These are phyloP conservation scores for Saturnispora ahearnii DNA, from an alignment of 805 yeast species.

Conservation along the genomic window DNA sequence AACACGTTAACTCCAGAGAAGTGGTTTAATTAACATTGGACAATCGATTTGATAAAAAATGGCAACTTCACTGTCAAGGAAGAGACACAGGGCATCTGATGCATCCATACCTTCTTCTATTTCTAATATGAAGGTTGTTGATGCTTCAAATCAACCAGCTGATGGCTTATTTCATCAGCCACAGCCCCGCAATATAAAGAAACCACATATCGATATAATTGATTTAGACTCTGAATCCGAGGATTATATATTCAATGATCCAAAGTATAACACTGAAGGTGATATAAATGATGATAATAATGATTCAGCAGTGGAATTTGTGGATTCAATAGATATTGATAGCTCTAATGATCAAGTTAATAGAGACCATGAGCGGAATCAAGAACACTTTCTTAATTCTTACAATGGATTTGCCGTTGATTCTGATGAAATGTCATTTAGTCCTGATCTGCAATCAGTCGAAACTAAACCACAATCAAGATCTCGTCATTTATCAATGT, in stretches of 20 bases:
- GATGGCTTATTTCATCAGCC: slow-evolving; percentile 1
- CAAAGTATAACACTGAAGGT: background rate
- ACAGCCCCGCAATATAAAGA: slow-evolving; percentile 10
- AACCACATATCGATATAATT: slow-evolving; percentile 24
- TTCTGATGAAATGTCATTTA: slow-evolving; percentile 1
- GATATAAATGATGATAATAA: slow-evolving; percentile 4
- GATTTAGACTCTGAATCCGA: slow-evolving; percentile 36
- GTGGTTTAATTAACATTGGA: background rate
- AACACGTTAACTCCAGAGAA: background rate
- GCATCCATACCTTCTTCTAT: background rate
- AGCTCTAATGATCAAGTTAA: background rate
- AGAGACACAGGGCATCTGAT: slow-evolving; percentile 6
- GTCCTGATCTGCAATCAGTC: background rate
- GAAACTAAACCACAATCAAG: slow-evolving; percentile 1
- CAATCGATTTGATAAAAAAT: background rate
- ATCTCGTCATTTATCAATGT: slow-evolving; percentile 3
- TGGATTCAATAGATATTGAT: slow-evolving; percentile 2
- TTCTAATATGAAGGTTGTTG: background rate
- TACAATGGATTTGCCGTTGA: background rate
- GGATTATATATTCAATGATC: slow-evolving; percentile 22
- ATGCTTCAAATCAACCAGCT: background rate
- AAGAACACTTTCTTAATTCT: background rate
- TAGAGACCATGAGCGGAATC: slow-evolving; percentile 1
- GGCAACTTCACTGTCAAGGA: slow-evolving; percentile 7
- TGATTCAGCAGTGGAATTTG: slow-evolving; percentile 8